These are phyloP conservation scores for Termitomyces sp. DNA, from an alignment of 768 basidiomycete genomes.

Conservation along the genomic window DNA sequence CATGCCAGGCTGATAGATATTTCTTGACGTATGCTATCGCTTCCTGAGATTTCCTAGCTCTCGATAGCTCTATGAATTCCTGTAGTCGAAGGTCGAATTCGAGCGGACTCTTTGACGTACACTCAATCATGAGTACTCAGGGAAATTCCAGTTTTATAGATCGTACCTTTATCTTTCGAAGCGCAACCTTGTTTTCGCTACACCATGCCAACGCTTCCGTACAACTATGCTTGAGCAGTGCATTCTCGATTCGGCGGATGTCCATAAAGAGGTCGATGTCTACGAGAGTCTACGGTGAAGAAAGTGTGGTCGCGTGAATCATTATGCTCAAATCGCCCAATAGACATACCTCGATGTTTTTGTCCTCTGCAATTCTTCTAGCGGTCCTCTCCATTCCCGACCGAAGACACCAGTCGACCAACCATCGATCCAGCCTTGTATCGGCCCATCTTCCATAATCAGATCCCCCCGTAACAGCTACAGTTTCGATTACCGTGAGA, in stretches of 20 bases:
- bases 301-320: neutral
- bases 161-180: conserved; percentile 83
- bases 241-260: conserved; percentile 80
- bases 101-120: conserved; percentile 66
- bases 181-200: conserved; percentile 88
- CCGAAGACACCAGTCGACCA: conserved; percentile 89
- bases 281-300: conserved; percentile 58
- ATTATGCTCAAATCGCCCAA: neutral
- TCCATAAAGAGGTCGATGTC: conserved; percentile 92
- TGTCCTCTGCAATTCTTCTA: conserved; percentile 65
- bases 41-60: conserved; percentile 55
- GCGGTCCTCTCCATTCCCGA: conserved; percentile 77
- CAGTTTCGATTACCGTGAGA: conserved; percentile 54
- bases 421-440: conserved; percentile 77
- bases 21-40: conserved; percentile 85
- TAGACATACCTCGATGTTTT: conserved; percentile 66
- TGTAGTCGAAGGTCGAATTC: conserved; percentile 96
- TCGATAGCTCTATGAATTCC: conserved; percentile 90
- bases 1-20: conserved; percentile 76
- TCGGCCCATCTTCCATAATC: conserved; percentile 77
- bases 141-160: neutral
- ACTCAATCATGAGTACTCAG: neutral
- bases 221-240: conserved; percentile 69
- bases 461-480: conserved; percentile 43
- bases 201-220: conserved; percentile 93